Conservation (phyloP, 345 rosid genomes). For the Ceriops tagal region DNA sequence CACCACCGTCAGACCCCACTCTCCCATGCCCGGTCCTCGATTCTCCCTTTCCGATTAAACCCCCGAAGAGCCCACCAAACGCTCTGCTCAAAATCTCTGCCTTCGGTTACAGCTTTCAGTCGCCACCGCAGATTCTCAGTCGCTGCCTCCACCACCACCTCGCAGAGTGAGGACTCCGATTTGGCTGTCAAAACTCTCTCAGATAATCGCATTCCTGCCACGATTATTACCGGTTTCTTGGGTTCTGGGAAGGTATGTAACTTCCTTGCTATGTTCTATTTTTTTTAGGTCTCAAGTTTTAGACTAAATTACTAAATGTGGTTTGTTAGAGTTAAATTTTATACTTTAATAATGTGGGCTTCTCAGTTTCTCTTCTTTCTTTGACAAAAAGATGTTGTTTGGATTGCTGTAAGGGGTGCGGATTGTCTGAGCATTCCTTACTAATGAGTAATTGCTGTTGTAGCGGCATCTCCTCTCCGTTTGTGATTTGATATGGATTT, state of each 20-base stretch:
- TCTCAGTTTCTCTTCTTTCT: neutral
- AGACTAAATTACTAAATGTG: neutral
- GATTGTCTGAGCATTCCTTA: neutral
- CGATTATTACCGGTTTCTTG: constrained; percentile 77
- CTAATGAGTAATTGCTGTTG: neutral
- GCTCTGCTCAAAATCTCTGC: constrained; percentile 27
- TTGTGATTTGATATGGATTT: neutral
- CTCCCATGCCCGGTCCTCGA: constrained; percentile 30
- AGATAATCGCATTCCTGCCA: constrained; percentile 90
- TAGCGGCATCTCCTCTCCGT: constrained; percentile 19
- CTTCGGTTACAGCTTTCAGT: constrained; percentile 18
- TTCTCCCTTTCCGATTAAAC: constrained; percentile 35
- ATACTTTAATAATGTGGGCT: neutral
- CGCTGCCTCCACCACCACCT: constrained; percentile 49
- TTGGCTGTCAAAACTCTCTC: constrained; percentile 64
- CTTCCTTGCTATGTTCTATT: too few relatives aligned
- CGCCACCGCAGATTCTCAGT: constrained; percentile 45
- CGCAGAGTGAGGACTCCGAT: constrained; percentile 57
- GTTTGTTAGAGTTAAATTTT: neutral
- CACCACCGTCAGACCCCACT: too few relatives aligned
- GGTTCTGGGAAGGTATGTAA: too few relatives aligned
- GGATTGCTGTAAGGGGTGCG: neutral
- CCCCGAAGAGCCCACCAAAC: constrained; percentile 22
- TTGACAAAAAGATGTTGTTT: neutral
- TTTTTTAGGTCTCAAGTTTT: too few relatives aligned